Evolutionary conservation across 2,329 filamentous ascomycete species (phyloP).

Genomic region (Colletotrichum truncatum): DNA sequence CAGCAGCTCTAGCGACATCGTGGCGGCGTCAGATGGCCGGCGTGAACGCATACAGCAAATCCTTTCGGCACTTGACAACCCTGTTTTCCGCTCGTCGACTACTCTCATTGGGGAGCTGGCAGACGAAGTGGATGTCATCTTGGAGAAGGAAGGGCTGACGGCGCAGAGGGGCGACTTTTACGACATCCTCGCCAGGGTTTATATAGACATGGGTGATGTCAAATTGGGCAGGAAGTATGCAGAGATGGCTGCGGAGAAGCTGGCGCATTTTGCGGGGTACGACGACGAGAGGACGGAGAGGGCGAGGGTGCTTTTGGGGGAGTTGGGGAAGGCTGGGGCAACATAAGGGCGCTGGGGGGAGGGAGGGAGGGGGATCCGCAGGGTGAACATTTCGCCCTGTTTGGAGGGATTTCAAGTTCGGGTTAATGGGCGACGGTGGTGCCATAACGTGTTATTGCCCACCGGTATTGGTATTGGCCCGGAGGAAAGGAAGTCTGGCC

Average conservation of each 20-base stretch:
- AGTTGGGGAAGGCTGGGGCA: conserved; percentile 20
- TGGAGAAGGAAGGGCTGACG: conserved; percentile 34
- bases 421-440: not conserved
- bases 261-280: conserved; percentile 33
- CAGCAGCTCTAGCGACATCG: conserved; percentile 29
- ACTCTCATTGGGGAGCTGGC: conserved; percentile 25
- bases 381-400: too few relatives aligned
- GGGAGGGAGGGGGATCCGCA: not conserved
- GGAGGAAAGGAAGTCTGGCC: not conserved
- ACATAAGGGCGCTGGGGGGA: not conserved
- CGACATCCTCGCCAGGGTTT: conserved; percentile 32
- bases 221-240: conserved; percentile 32
- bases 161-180: conserved; percentile 38
- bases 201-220: conserved; percentile 33
- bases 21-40: conserved; percentile 33
- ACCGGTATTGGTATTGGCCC: not conserved
- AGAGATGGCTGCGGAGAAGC: conserved; percentile 30
- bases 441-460: not conserved
- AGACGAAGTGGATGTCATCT: conserved; percentile 31
- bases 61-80: conserved; percentile 32
- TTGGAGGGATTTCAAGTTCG: not conserved
- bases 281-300: conserved; percentile 35
- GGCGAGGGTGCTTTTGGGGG: conserved; percentile 16
- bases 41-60: conserved; percentile 34
- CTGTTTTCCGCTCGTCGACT: conserved; percentile 23